A percentile compares a stretch with the other conserved stretches of the same genome.
Conservation (phyloP, 2,329 filamentous ascomycete species). For the Pyrenochaeta sp. region DNA sequence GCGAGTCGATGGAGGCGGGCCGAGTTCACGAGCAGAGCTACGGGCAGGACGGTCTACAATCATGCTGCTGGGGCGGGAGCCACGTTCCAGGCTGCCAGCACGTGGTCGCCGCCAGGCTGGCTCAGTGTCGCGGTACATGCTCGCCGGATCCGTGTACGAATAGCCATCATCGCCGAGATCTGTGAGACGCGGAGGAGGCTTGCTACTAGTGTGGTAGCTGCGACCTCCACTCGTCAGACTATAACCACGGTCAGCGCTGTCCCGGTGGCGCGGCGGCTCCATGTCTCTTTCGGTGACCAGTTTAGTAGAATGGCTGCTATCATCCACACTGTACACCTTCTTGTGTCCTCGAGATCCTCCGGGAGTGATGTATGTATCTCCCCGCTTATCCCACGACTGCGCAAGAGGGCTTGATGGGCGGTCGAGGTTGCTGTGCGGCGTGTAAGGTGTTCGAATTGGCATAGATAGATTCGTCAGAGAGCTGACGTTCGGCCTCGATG, state of each 20-base stretch:
- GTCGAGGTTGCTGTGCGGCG: conserved; percentile 31
- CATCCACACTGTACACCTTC: conserved; percentile 60
- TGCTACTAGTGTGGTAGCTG: conserved; percentile 39
- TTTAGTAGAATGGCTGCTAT: conserved; percentile 50
- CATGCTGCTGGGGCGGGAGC: conserved; percentile 56
- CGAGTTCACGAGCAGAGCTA: conserved; percentile 47
- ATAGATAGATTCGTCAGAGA: conserved; percentile 30
- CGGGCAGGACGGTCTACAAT: conserved; percentile 49
- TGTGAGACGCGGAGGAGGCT: conserved; percentile 33
- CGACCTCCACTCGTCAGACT: conserved; percentile 42
- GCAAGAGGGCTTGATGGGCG: conserved; percentile 54
- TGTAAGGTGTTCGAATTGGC: conserved; percentile 44
- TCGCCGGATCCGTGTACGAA: conserved; percentile 60
- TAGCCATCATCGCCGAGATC: conserved; percentile 55
- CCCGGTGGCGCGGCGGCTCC: conserved; percentile 44
- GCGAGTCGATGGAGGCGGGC: conserved; percentile 73
- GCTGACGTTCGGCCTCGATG: conserved; percentile 47
- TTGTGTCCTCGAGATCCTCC: conserved; percentile 50
- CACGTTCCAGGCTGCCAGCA: conserved; percentile 56
- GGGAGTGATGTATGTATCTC: conserved; percentile 51
- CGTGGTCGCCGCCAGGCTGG: conserved; percentile 57
- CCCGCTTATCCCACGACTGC: conserved; percentile 43
- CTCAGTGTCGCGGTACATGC: conserved; percentile 61
- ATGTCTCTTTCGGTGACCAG: conserved; percentile 50
- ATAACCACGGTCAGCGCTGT: conserved; percentile 31